phyloP scores from a whole-genome alignment of 805 yeast species.

The Candida corydali region DNA sequence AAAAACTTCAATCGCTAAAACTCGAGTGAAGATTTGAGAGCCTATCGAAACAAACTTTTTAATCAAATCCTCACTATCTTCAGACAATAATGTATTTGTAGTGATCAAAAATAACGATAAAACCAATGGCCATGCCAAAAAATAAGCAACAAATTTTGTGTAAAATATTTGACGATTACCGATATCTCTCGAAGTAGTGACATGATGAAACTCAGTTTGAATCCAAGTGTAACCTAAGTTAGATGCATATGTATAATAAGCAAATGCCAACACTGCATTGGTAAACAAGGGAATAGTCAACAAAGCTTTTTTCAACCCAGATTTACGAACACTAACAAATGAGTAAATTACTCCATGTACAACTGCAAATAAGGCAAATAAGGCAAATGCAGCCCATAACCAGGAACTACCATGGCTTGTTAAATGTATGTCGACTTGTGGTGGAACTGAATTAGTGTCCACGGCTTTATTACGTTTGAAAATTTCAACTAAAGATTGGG shows the following conservation, averaged over 20 bases:
- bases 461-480: slow-evolving; percentile 35
- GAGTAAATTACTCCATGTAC: slow-evolving; percentile 19
- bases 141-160: slow-evolving; percentile 55
- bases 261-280: slow-evolving; percentile 38
- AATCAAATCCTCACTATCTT: slow-evolving; percentile 21
- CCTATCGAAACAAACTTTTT: slow-evolving; percentile 25
- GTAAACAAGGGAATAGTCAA: slow-evolving; percentile 41
- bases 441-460: slow-evolving; percentile 34
- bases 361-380: slow-evolving; percentile 39
- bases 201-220: slow-evolving; percentile 47
- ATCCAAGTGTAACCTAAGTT: slow-evolving; percentile 52
- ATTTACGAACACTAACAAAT: slow-evolving; percentile 17
- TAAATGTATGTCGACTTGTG: slow-evolving; percentile 45
- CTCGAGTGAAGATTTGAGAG: slow-evolving; percentile 38
- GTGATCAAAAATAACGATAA: slow-evolving; percentile 29
- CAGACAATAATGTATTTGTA: slow-evolving; percentile 24
- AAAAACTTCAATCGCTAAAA: slow-evolving; percentile 43
- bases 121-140: slow-evolving; percentile 47
- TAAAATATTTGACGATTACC: slow-evolving; percentile 52
- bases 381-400: slow-evolving; percentile 60
- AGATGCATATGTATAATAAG: slow-evolving; percentile 55
- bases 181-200: slow-evolving; percentile 21
- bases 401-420: slow-evolving; percentile 61
- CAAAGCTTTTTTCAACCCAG: slow-evolving; percentile 29
- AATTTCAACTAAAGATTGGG: not conserved